Base-by-base conservation (phyloP, 805 yeast species). In the Metschnikowia kunwiensis region DNA sequence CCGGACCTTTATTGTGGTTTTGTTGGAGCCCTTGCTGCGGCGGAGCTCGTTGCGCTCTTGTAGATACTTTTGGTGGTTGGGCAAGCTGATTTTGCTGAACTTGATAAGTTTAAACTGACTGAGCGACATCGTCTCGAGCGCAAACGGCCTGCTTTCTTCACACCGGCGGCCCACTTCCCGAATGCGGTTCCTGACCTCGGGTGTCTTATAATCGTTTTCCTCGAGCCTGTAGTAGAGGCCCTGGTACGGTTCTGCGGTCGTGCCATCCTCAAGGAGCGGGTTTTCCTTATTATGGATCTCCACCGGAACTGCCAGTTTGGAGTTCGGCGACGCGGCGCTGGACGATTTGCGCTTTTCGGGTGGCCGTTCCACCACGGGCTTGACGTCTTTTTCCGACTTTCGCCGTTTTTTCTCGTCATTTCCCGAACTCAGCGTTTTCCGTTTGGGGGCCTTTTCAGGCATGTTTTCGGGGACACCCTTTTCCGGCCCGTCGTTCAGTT, bases 141-240 rank as follows among this genome's bases (percentile, higher is more conserved):
- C 7, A 25, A 9, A 16, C 15, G 28, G 8, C 13, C 25, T 14
- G 12, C 35, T 24, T 27, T 44, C 13, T 19, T 29, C 46, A 16
- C 24, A 46, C 13, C 16, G 25, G 11, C 14, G 14, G 18, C 28
- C 67, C 4, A 65, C 39, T 1, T 47, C 44, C 4, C 36, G 42
- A 27, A 58, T 50, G 10, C 43, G 32, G 7, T 42, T 42, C 41
- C 50, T 64, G 5, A 65, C 58, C 1, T 55, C 34, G 18, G 63
- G 57, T 20, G 62, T 62, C 43, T 69, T 70, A 55, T 60, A 74
- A 46, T 75, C 78, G 35, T 66, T 69, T 13, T 53, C 65, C 21
- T 66, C 65, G 24, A 77, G 66, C 34, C 65, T 63, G 38, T 62
- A 66, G 50, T 77, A 80, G 5, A 74, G 68, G 1, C 77, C 68